A percentile compares a stretch with the other conserved stretches of the same genome.
Conservation (phyloP, 768 basidiomycete species). For the Leccinum truebloodii region DNA sequence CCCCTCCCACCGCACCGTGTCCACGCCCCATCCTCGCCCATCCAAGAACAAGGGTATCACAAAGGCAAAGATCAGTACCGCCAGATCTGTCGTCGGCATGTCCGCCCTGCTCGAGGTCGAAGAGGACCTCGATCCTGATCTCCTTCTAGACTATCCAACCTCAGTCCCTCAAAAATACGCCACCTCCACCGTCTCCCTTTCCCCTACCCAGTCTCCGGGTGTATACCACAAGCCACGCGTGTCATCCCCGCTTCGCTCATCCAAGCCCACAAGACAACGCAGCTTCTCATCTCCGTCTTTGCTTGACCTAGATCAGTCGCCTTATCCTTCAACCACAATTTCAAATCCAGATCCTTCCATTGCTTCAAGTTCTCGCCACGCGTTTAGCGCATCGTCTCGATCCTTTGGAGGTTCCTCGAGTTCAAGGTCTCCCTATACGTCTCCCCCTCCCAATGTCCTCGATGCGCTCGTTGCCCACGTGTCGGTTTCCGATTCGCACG, state of each 20-base stretch:
- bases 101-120: conserved; percentile 54
- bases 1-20: conserved; percentile 12
- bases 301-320: conserved; percentile 6
- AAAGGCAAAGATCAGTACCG: conserved; percentile 35
- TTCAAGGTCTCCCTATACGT: conserved; percentile 35
- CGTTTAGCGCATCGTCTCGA: conserved; percentile 15
- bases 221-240: conserved; percentile 23
- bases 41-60: conserved; percentile 27
- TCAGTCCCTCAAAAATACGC: conserved; percentile 21
- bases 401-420: conserved; percentile 22
- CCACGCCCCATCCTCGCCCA: conserved; percentile 24
- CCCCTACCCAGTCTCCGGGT: conserved; percentile 11
- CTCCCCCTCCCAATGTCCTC: conserved; percentile 30
- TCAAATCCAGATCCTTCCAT: conserved; percentile 7
- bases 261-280: conserved; percentile 31
- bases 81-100: conserved; percentile 54
- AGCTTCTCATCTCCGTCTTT: conserved; percentile 33
- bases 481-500: conserved; percentile 26
- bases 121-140: conserved; percentile 39
- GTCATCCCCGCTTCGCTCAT: conserved; percentile 24
- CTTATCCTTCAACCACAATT: not conserved
- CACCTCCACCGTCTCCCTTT: conserved; percentile 11
- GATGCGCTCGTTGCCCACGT: conserved; percentile 36
- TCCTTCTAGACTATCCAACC: not conserved
- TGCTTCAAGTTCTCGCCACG: conserved; percentile 11